Evolutionary conservation across 495 filamentous ascomycete genomes (phyloP).

Genomic region (Acidiella bohemica): DNA sequence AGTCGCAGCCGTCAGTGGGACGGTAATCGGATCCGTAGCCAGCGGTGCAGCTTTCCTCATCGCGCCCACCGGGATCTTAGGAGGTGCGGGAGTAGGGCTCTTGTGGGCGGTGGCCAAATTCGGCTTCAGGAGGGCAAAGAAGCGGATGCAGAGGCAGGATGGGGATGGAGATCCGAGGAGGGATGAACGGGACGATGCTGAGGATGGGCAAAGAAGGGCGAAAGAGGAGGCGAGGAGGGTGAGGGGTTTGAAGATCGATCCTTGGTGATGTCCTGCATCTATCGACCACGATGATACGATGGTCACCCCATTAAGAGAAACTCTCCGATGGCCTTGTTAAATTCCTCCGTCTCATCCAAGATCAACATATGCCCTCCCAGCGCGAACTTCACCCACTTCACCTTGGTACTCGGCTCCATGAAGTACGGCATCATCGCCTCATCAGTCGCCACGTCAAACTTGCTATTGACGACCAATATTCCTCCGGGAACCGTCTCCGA

Average conservation of each 20-base stretch:
- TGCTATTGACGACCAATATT: slow-evolving; percentile 34
- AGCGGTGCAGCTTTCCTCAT: slow-evolving; percentile 26
- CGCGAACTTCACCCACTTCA: slow-evolving; percentile 34
- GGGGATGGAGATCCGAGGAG: slow-evolving; percentile 18
- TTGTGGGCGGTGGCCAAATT: slow-evolving; percentile 18
- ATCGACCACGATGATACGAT: no score
- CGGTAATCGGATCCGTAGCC: slow-evolving; percentile 24
- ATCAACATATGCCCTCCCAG: slow-evolving; percentile 33
- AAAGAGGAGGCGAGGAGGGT: no score
- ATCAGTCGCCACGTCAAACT: slow-evolving; percentile 35
- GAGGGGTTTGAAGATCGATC: no score
- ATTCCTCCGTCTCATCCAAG: slow-evolving; percentile 31
- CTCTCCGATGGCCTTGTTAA: slow-evolving; percentile 18
- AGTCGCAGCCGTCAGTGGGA: slow-evolving; percentile 18
- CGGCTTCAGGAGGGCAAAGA: slow-evolving; percentile 21
- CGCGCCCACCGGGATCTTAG: slow-evolving; percentile 26
- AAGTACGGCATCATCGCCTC: slow-evolving; percentile 33
- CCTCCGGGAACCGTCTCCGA: slow-evolving; percentile 21
- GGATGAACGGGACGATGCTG: slow-evolving; percentile 13
- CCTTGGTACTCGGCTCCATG: slow-evolving; percentile 19
- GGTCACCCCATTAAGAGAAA: no score
- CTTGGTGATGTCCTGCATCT: no score
- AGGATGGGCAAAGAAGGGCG: no score
- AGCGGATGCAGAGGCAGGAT: slow-evolving; percentile 9
- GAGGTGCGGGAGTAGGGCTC: slow-evolving; percentile 21